These are phyloP conservation scores for Paracoccidioides lutzii DNA, from an alignment of 2,329 filamentous ascomycete species.

Conservation along the genomic window DNA sequence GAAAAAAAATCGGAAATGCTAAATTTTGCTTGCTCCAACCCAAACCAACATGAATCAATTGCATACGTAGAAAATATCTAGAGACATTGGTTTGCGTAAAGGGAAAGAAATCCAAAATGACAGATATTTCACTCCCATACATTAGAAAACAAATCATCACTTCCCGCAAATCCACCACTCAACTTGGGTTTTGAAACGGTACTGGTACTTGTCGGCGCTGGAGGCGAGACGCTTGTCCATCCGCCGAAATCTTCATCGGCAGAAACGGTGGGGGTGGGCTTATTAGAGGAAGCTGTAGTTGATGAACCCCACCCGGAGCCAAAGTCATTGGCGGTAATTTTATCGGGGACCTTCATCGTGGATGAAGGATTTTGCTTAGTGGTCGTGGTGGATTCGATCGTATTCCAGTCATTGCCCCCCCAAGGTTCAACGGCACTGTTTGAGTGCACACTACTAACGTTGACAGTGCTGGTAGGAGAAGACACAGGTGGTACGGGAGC, in stretches of 20 bases:
- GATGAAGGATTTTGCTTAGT: slow-evolving; percentile 26
- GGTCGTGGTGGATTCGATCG: slow-evolving; percentile 45
- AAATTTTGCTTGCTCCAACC: not conserved
- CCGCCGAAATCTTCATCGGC: slow-evolving; percentile 94
- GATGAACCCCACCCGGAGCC: slow-evolving; percentile 50
- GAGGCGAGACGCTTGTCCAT: slow-evolving; percentile 60
- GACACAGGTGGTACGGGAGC: slow-evolving; percentile 19
- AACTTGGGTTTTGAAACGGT: slow-evolving; percentile 22
- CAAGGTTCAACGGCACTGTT: slow-evolving; percentile 54
- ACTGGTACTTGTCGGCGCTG: slow-evolving; percentile 38
- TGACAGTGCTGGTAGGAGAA: slow-evolving; percentile 28
- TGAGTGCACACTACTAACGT: slow-evolving; percentile 30
- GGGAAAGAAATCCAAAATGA: not conserved
- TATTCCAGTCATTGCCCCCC: slow-evolving; percentile 76
- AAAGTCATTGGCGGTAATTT: slow-evolving; percentile 47
- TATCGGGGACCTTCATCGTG: slow-evolving; percentile 32
- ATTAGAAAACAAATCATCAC: slow-evolving; percentile 85
- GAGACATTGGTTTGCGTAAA: not conserved
- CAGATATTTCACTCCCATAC: slow-evolving; percentile 62
- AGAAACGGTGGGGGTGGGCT: slow-evolving; percentile 52
- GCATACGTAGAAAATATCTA: not conserved
- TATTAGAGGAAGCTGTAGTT: slow-evolving; percentile 23
- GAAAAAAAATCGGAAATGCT: not conserved
- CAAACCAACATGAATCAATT: not conserved
- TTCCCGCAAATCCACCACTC: slow-evolving; percentile 44